These are phyloP conservation scores for Wickerhamomyces sp. DNA, from an alignment of 1,139 yeast genomes.

Conservation along the genomic window DNA sequence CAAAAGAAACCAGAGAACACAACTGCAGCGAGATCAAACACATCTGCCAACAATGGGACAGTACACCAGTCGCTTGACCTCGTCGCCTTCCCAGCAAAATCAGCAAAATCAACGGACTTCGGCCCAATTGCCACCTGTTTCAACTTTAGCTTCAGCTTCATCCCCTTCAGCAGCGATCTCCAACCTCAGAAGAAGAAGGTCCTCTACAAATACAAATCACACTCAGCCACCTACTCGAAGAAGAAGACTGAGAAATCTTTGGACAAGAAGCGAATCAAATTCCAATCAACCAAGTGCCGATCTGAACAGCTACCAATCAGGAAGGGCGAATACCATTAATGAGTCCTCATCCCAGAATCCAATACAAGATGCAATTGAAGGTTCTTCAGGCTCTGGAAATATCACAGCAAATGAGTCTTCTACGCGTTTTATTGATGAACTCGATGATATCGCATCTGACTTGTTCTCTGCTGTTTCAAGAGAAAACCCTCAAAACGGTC, in stretches of 20 bases:
- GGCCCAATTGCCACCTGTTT: too few relatives aligned
- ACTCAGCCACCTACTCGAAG: slow-evolving; percentile 16
- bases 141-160: too few relatives aligned
- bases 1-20: too few relatives aligned
- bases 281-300: too few relatives aligned
- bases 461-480: slow-evolving; percentile 9
- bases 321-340: too few relatives aligned
- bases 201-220: slow-evolving; percentile 14
- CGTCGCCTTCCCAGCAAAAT: too few relatives aligned
- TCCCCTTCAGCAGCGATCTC: too few relatives aligned
- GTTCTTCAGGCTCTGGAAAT: slow-evolving; percentile 5
- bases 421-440: slow-evolving; percentile 14
- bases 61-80: too few relatives aligned
- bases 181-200: slow-evolving; percentile 20
- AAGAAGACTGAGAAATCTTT: slow-evolving; percentile 19
- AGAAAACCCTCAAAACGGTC: slow-evolving; percentile 1
- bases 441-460: slow-evolving; percentile 18
- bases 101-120: too few relatives aligned
- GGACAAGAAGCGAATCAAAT: slow-evolving; percentile 8
- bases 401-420: slow-evolving; percentile 3
- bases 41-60: too few relatives aligned
- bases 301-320: not conserved
- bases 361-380: slow-evolving; percentile 3
- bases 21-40: too few relatives aligned
- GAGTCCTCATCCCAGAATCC: not conserved